A percentile compares a stretch with the other conserved stretches of the same genome.
These are phyloP conservation scores for Xylaria sp. DNA, from an alignment of 2,329 filamentous ascomycete species.

Conservation along the genomic window DNA sequence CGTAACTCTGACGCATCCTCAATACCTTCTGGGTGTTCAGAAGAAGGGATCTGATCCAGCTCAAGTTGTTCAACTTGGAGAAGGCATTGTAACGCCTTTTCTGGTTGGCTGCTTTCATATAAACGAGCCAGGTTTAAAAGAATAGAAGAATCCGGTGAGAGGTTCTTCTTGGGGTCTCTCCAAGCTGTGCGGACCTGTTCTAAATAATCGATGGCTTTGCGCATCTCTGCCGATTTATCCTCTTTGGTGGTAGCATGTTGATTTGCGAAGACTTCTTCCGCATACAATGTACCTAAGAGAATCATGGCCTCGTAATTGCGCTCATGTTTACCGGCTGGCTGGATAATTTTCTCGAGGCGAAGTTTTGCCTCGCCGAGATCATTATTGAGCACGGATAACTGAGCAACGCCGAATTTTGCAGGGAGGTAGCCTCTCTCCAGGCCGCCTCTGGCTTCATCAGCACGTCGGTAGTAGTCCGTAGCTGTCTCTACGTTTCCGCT, in stretches of 20 bases:
- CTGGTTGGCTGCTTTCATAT: conserved; percentile 86
- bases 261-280: conserved; percentile 89
- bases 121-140: conserved; percentile 90
- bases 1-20: conserved; percentile 71
- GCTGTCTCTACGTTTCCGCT: conserved; percentile 79
- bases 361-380: conserved; percentile 94
- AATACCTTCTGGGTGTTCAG: conserved; percentile 70
- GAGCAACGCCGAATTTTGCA: conserved; percentile 92
- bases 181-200: conserved; percentile 87
- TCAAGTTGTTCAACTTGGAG: conserved; percentile 93
- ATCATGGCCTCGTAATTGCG: conserved; percentile 86
- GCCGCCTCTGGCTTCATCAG: conserved; percentile 91
- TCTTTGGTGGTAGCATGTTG: conserved; percentile 80
- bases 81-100: conserved; percentile 91
- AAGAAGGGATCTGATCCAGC: conserved; percentile 78
- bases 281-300: conserved; percentile 88
- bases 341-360: conserved; percentile 91
- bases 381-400: conserved; percentile 84
- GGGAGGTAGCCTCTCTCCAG: conserved; percentile 91
- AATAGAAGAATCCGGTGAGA: conserved; percentile 84
- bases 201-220: conserved; percentile 85
- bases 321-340: conserved; percentile 74
- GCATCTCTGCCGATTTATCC: conserved; percentile 85
- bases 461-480: conserved; percentile 85
- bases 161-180: conserved; percentile 91